These are phyloP conservation scores for Globisporangium acanthophoron DNA, from an alignment of 352 stramenopile genomes.

Conservation along the genomic window DNA sequence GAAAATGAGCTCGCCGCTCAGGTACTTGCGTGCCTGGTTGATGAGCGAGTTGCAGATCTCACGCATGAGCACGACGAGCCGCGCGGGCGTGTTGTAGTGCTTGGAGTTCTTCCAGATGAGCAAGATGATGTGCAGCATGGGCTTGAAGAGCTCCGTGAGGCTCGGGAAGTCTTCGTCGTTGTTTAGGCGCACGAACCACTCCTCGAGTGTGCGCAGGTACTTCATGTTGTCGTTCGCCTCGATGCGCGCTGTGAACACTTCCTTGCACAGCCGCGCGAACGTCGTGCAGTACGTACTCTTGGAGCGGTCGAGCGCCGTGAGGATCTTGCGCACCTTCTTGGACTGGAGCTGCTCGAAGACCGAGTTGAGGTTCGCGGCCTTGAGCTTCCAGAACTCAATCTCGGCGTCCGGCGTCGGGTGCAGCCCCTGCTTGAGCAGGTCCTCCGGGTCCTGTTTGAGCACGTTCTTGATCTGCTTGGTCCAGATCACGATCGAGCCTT, in stretches of 20 bases:
- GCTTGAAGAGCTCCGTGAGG: slow-evolving; percentile 93
- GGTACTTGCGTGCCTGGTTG: slow-evolving; percentile 89
- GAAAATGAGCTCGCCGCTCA: slow-evolving; percentile 95
- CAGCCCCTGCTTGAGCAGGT: slow-evolving; percentile 93
- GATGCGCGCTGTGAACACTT: slow-evolving; percentile 94
- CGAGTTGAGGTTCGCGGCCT: slow-evolving; percentile 93
- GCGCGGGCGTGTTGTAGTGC: slow-evolving; percentile 96
- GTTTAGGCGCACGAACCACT: slow-evolving; percentile 96
- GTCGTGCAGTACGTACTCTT: slow-evolving; percentile 97
- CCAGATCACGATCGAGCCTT: slow-evolving; percentile 98
- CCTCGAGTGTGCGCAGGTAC: slow-evolving; percentile 94
- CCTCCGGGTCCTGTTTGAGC: slow-evolving; percentile 96
- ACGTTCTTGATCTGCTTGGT: slow-evolving; percentile 99
- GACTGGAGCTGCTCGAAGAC: slow-evolving; percentile 94
- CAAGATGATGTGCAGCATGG: slow-evolving; percentile 98
- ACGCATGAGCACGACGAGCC: slow-evolving; percentile 95
- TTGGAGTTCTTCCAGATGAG: slow-evolving; percentile 99
- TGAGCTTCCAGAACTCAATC: slow-evolving; percentile 98
- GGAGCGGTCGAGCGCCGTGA: slow-evolving; percentile 91
- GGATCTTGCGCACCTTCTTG: slow-evolving; percentile 92
- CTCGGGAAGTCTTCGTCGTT: slow-evolving; percentile 94
- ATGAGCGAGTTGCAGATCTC: slow-evolving; percentile 98
- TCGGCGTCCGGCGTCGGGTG: slow-evolving; percentile 97
- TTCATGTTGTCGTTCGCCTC: slow-evolving; percentile 99
- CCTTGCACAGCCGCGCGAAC: slow-evolving; percentile 96